Base-by-base conservation (phyloP, 768 basidiomycete species). In the Sutorius australiensis region DNA sequence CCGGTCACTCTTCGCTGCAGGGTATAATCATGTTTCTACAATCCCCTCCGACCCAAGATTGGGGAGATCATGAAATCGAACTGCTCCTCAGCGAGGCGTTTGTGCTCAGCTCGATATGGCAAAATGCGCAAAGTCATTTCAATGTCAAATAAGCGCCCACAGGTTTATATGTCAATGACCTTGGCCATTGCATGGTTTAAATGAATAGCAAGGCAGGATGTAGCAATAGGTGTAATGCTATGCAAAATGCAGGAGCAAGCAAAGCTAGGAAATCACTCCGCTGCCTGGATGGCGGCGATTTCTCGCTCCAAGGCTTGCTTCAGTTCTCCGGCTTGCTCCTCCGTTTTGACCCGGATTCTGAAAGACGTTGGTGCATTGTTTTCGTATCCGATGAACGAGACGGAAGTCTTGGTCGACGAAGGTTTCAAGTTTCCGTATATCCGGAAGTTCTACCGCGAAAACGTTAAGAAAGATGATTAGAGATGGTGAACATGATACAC, bases 21-120 rank as follows among this genome's bases (percentile, higher is more conserved):
- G 94, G 92, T 51, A 95, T 98, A 68, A 98, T 99, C 68, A 98
- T 99, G 89, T 99, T 97, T 74, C 78, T 99, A 12, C 92, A 95
- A 67, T 92, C 89, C 1, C 78, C 92, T 5, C 92, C 92, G 13
- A 95, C 92, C 6, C 91, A 94, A 66, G 83, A 81, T 50, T 99
- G 97, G 97, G 84, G 87, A 19, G 95, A 98, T 68, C 89, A 95
- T 62, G 93, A 98, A 64, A 87, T 98, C 42, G 93, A 98, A 66
- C 81, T 98, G 74, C 81, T 99, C 32, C 83, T 99, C 42, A 92
- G 89, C 63, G 92, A 98, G 72, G 95, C 97, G 1, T 99, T 95
- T 66, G 89, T 98, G 19, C 84, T 92, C 61, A 91, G 86, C 60
- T 92, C 88, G 28, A 88, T 89, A 71, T 93, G 91, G 91, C 90